A percentile compares a stretch with the other conserved stretches of the same genome.
Conservation (phyloP, 352 stramenopile genomes). For the Globisporangium okanoganense region DNA sequence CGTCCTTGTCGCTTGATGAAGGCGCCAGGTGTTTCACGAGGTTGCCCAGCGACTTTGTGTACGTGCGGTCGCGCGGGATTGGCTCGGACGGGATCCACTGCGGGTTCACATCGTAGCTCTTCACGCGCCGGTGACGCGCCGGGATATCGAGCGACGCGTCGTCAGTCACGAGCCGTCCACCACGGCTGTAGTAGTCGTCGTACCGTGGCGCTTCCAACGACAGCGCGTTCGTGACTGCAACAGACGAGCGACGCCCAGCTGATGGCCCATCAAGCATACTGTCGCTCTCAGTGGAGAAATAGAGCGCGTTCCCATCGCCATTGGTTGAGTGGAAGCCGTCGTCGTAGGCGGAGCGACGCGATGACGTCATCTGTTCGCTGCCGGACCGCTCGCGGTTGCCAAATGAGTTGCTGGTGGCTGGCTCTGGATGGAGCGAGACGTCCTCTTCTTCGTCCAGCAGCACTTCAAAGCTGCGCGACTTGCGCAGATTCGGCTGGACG, state of each 20-base stretch:
- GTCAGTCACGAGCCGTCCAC: conserved; percentile 3
- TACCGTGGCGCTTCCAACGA: conserved; percentile 41
- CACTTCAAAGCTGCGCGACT: conserved; percentile 44
- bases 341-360: neutral
- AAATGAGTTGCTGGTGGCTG: no score
- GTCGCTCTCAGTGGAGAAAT: conserved; percentile 2
- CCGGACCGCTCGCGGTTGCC: neutral
- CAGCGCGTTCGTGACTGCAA: conserved; percentile 30
- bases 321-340: neutral
- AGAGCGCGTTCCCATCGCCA: neutral
- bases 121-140: conserved; percentile 36
- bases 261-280: neutral
- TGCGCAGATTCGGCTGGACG: conserved; percentile 25
- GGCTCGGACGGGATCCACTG: conserved; percentile 24
- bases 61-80: conserved; percentile 46
- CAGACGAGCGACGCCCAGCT: conserved; percentile 14
- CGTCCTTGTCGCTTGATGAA: conserved; percentile 32
- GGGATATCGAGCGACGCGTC: conserved; percentile 1
- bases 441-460: conserved; percentile 25
- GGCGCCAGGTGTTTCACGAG: conserved; percentile 77
- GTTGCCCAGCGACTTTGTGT: conserved; percentile 78
- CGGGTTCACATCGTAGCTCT: conserved; percentile 39
- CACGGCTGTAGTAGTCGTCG: conserved; percentile 21
- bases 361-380: neutral
- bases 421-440: neutral